phyloP scores from a whole-genome alignment of 139 green algal genomes.

The Astrephomene gubernaculifera region DNA sequence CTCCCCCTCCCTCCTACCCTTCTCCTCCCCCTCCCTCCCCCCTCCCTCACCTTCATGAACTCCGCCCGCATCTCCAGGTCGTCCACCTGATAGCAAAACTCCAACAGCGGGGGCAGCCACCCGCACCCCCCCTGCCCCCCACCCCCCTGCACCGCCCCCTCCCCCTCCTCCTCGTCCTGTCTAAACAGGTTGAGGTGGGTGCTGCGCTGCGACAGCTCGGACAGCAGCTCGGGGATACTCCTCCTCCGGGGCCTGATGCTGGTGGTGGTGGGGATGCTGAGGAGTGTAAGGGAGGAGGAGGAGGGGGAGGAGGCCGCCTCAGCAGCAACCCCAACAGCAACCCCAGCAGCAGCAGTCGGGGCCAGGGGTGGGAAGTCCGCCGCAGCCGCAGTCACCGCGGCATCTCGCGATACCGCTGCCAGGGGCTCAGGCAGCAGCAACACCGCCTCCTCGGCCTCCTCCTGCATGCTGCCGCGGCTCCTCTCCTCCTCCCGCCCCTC shows the following conservation, averaged over 20 bases:
- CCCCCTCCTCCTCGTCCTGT: too few relatives aligned
- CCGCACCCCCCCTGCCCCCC: too few relatives aligned
- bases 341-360: too few relatives aligned
- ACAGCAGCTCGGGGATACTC: background rate
- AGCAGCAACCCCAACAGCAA: background rate
- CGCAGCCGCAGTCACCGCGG: background rate
- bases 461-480: background rate
- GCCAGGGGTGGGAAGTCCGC: background rate
- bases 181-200: constrained; percentile 58
- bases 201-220: constrained; percentile 24
- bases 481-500: background rate
- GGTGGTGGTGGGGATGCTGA: too few relatives aligned
- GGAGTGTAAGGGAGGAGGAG: too few relatives aligned
- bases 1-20: too few relatives aligned
- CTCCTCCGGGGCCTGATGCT: background rate
- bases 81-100: constrained; percentile 64
- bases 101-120: constrained; percentile 59
- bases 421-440: background rate
- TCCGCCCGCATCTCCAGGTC: constrained; percentile 16
- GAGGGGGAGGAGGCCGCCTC: too few relatives aligned
- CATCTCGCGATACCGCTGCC: background rate
- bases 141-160: too few relatives aligned
- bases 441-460: background rate
- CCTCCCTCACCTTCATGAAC: constrained; percentile 51
- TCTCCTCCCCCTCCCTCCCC: background rate